Base-by-base conservation (phyloP, 345 rosid genomes). In the Salix brachista region DNA sequence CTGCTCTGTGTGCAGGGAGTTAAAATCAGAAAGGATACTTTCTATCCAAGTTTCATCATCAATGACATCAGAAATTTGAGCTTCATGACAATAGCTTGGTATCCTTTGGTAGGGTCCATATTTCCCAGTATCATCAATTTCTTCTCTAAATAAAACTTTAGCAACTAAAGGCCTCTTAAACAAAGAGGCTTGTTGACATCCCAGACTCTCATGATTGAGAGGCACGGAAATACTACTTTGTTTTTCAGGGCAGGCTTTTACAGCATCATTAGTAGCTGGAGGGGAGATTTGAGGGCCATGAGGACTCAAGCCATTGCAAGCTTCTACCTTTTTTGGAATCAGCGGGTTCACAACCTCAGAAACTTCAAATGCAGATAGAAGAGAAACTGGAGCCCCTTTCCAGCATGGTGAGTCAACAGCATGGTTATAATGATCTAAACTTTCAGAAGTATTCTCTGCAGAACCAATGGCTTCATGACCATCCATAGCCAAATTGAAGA, bases 401-500 rank as follows among this genome's bases (percentile, higher is more conserved):
- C 86, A 89, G 87, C 89, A 88, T 28, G 89, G 90, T 39, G 91
- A 88, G 78, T 81, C 96, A 84, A 80, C 85, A 68, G 84, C 76
- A 79, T 60, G 88, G 76, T 71, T 67, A 77, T 52, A 74, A 78
- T 82, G 79, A 85, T 87, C 90, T 14, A 83, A 67, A 80, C 67
- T 79, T 50, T 90, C 88, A 9, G 83, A 79, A 71, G 80, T 65
- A 73, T 80, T 84, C 68, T 87, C 88, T 65, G 71, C 39, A 77
- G 77, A 71, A 78, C 61, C 77, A 58, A 81, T 23, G 68, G 84
- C 68, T 69, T 75, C 81, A 81, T 73, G 81, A 79, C 69, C 61
- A 73, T 84, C 85, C 44, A 83, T 77, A 60, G 83, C 67, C 67
- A 60, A 75, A 84, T 70, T 80, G 34, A 83, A 80, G 65, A 82